Percentiles rank a stretch among this genome's conserved stretches.
Conservation (phyloP, 306 rosid genomes). For the Quillaja saponaria region DNA sequence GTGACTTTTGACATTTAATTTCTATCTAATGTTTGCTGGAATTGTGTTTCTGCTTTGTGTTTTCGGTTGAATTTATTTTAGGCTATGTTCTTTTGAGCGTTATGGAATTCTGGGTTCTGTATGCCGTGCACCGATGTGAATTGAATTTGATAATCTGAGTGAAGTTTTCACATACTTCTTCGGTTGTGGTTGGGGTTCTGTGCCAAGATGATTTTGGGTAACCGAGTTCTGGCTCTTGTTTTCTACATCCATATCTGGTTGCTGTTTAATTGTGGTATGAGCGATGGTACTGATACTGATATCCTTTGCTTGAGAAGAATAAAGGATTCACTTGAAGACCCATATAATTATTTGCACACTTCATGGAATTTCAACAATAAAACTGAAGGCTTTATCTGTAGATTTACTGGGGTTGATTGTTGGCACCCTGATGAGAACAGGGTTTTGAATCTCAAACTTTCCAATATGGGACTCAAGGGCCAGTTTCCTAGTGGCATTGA, state of each 20-base stretch:
- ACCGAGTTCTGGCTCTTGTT: constrained; percentile 29
- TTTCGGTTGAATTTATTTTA: constrained; percentile 21
- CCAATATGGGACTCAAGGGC: constrained; percentile 77
- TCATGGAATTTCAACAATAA: constrained; percentile 68
- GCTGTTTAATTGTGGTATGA: constrained; percentile 44
- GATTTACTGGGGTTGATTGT: constrained; percentile 72
- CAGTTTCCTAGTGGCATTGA: constrained; percentile 49
- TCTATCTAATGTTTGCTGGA: constrained; percentile 25
- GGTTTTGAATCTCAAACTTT: constrained; percentile 62
- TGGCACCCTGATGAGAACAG: constrained; percentile 89
- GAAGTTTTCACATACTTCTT: constrained; percentile 28
- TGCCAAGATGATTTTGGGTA: constrained; percentile 42
- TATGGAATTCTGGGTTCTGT: constrained; percentile 28
- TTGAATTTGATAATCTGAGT: constrained; percentile 19
- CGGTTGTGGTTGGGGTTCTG: neutral
- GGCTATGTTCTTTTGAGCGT: constrained; percentile 32
- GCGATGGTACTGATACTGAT: constrained; percentile 54
- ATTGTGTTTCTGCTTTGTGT: constrained; percentile 27
- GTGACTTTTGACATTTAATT: constrained; percentile 21
- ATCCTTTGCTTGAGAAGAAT: constrained; percentile 58
- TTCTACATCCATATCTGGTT: constrained; percentile 40
- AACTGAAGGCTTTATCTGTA: constrained; percentile 68
- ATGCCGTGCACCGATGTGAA: constrained; percentile 13
- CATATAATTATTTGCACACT: constrained; percentile 43
- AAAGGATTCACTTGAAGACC: constrained; percentile 48